Evolutionary conservation across 768 basidiomycete species (phyloP).

Genomic region (Pleurotus ostreatus): DNA sequence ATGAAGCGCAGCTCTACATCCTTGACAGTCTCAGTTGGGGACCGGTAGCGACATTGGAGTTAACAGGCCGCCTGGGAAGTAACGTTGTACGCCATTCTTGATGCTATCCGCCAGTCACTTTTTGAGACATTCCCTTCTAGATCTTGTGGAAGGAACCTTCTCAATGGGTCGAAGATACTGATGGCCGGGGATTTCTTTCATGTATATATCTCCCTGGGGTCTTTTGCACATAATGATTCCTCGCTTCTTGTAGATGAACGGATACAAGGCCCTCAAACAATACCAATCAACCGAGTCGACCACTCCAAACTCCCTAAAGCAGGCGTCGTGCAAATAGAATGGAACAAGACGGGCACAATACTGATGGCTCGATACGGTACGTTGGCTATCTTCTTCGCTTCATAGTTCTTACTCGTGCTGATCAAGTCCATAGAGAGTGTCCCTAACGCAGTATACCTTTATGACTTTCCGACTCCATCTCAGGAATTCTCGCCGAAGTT

Average conservation of each 20-base stretch:
- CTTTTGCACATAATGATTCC: background rate
- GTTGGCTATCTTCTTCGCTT: slow-evolving; percentile 16
- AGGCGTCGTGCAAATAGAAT: slow-evolving; percentile 71
- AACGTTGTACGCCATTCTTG: slow-evolving; percentile 42
- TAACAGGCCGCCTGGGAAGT: slow-evolving; percentile 51
- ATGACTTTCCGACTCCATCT: slow-evolving; percentile 61
- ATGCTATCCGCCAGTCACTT: slow-evolving; percentile 6
- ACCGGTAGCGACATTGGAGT: slow-evolving; percentile 56
- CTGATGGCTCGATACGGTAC: slow-evolving; percentile 73
- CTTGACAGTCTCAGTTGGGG: slow-evolving; percentile 78
- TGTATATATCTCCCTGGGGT: slow-evolving; percentile 43
- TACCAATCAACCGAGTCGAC: slow-evolving; percentile 50
- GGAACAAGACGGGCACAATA: slow-evolving; percentile 74
- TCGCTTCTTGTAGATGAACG: slow-evolving; percentile 53
- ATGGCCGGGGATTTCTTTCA: slow-evolving; percentile 83
- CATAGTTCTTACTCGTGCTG: background rate
- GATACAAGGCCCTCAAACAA: slow-evolving; percentile 49
- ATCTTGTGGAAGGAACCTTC: slow-evolving; percentile 81
- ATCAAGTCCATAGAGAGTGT: slow-evolving; percentile 45
- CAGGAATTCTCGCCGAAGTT: slow-evolving; percentile 57
- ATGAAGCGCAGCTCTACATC: slow-evolving; percentile 57
- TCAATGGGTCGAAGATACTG: slow-evolving; percentile 80
- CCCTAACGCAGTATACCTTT: slow-evolving; percentile 65
- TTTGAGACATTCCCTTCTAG: slow-evolving; percentile 32
- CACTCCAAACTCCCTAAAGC: slow-evolving; percentile 61